phyloP scores from a whole-genome alignment of 148 eudicot genomes.

The Heliosperma pusillum region DNA sequence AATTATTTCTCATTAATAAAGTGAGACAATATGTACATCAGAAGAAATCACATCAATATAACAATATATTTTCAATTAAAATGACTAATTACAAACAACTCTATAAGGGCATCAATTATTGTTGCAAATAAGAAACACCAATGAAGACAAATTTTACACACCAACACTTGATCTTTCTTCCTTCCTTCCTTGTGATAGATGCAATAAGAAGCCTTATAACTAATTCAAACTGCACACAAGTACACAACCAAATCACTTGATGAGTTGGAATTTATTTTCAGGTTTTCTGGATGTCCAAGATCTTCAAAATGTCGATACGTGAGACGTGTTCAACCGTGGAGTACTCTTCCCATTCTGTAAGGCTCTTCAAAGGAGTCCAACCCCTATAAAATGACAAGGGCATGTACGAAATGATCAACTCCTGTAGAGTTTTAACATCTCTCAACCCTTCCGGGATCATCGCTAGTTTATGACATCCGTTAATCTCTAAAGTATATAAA shows the following conservation, averaged over 20 bases:
- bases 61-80: not conserved
- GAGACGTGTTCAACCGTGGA: slow-evolving; percentile 9
- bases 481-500: slow-evolving; percentile 13
- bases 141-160: not conserved
- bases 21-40: not conserved
- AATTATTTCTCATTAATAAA: not conserved
- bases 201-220: too few species aligned
- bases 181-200: too few species aligned
- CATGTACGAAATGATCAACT: slow-evolving; percentile 17
- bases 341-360: slow-evolving; percentile 13
- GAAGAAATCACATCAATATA: not conserved
- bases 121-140: too few species aligned
- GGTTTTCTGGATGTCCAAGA: slow-evolving; percentile 9
- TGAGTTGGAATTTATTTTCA: not conserved
- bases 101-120: too few species aligned
- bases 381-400: slow-evolving; percentile 10
- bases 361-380: not conserved
- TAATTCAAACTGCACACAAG: too few species aligned
- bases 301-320: slow-evolving; percentile 8
- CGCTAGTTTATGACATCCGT: slow-evolving; percentile 14
- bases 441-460: slow-evolving; percentile 17
- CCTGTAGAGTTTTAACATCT: slow-evolving; percentile 7
- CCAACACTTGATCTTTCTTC: too few species aligned
- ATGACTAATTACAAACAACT: not conserved
- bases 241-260: not conserved